Conservation (phyloP, 2,329 filamentous ascomycete species). For the Neofusicoccum sp. region DNA sequence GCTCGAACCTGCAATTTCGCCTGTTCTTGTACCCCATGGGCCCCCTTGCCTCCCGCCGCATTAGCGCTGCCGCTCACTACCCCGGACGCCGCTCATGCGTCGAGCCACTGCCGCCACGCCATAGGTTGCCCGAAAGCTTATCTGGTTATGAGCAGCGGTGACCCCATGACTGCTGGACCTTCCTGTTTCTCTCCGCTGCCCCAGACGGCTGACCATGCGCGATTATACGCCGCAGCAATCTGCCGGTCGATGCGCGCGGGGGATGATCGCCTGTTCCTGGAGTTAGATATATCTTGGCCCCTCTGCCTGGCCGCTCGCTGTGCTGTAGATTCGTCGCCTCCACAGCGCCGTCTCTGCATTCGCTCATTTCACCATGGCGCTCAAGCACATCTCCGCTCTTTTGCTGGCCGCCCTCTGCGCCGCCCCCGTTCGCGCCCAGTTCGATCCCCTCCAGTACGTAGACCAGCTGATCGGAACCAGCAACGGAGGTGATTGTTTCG, state of each 20-base stretch:
- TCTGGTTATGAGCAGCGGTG: neutral
- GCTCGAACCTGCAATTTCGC: slow-evolving; percentile 2
- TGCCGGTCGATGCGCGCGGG: neutral
- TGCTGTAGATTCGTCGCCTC: neutral
- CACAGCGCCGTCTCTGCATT: neutral
- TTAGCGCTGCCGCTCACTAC: neutral
- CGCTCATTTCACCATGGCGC: slow-evolving; percentile 4
- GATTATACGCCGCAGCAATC: slow-evolving; percentile 2
- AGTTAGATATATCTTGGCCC: neutral
- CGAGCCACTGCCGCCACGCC: neutral
- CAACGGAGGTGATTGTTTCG: slow-evolving; percentile 38
- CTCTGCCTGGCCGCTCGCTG: neutral
- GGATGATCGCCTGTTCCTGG: neutral
- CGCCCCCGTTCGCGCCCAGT: neutral
- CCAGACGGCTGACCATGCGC: neutral
- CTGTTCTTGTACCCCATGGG: neutral
- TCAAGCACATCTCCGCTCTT: slow-evolving; percentile 4
- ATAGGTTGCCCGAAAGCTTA: slow-evolving; percentile 7
- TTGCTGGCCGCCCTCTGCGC: neutral
- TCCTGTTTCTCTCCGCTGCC: neutral
- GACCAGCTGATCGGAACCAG: slow-evolving; percentile 46
- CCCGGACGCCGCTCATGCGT: neutral
- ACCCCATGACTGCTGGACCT: slow-evolving; percentile 4
- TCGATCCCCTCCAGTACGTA: slow-evolving; percentile 34
- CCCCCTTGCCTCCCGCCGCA: neutral